Conservation (phyloP, 1,284 basidiomycete species). For the Fomes fomentarius region DNA sequence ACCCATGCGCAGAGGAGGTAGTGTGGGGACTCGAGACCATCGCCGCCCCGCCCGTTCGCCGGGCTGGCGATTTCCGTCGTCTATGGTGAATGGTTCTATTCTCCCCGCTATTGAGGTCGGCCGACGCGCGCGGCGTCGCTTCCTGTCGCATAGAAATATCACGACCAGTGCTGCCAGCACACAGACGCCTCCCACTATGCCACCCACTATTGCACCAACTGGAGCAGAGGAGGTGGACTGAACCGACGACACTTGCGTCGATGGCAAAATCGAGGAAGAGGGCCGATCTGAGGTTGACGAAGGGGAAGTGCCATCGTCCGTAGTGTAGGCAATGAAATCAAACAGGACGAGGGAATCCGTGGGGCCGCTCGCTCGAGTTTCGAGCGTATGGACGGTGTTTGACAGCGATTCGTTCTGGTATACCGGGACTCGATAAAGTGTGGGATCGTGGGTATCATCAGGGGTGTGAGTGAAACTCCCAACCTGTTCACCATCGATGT, state of each 20-base stretch:
- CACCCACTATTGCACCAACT: conserved; percentile 5
- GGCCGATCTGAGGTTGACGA: not conserved
- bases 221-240: not conserved
- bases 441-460: not conserved
- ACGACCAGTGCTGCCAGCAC: not conserved
- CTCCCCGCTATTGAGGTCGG: not conserved
- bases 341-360: conserved; percentile 23
- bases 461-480: conserved; percentile 7
- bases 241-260: not conserved
- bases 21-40: not conserved
- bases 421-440: conserved; percentile 34
- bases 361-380: conserved; percentile 3
- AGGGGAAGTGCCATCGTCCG: not conserved
- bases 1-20: conserved; percentile 3
- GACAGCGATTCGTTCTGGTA: conserved; percentile 27
- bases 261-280: not conserved
- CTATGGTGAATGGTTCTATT: conserved; percentile 4
- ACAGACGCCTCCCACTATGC: not conserved
- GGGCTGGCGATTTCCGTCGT: not conserved
- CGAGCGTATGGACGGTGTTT: conserved; percentile 20
- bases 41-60: not conserved
- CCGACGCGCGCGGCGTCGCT: not conserved
- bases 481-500: conserved; percentile 4
- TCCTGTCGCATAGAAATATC: not conserved
- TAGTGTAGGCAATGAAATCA: conserved; percentile 28